Evolutionary conservation across 2,329 filamentous ascomycete genomes (phyloP).

Genomic region (Xylaria sp.): DNA sequence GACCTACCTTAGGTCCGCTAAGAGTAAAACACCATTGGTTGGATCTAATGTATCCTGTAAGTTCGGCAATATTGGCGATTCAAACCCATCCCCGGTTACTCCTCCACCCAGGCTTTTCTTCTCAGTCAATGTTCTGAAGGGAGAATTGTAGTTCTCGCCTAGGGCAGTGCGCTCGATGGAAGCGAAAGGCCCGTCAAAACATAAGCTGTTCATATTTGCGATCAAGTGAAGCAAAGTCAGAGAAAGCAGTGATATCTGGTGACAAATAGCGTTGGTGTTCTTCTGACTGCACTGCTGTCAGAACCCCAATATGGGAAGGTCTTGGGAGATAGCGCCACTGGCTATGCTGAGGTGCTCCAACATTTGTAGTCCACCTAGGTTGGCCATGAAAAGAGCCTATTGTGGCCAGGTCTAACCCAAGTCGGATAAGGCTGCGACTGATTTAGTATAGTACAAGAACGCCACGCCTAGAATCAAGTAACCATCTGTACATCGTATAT

Average conservation of each 20-base stretch:
- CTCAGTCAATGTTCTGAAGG: background rate
- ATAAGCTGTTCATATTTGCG: no score
- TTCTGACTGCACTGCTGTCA: background rate
- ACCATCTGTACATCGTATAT: no score
- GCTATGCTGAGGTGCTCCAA: background rate
- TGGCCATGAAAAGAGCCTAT: no score
- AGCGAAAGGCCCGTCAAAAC: background rate
- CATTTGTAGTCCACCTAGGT: no score
- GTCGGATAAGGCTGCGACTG: no score
- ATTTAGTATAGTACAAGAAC: no score
- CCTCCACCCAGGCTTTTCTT: background rate
- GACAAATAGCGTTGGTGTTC: background rate
- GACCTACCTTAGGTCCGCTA: background rate
- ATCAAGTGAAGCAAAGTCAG: no score
- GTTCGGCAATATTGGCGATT: background rate
- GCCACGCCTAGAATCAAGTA: no score
- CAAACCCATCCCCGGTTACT: background rate
- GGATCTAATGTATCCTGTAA: background rate
- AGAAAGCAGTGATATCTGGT: background rate
- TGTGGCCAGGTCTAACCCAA: no score
- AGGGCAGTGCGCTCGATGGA: background rate
- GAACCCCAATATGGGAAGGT: conserved; percentile 13
- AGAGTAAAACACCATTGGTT: background rate
- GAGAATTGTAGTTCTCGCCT: background rate
- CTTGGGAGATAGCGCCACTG: background rate